Evolutionary conservation across 257 asterid genomes (phyloP).

Genomic region (Gentiana macrophylla): DNA sequence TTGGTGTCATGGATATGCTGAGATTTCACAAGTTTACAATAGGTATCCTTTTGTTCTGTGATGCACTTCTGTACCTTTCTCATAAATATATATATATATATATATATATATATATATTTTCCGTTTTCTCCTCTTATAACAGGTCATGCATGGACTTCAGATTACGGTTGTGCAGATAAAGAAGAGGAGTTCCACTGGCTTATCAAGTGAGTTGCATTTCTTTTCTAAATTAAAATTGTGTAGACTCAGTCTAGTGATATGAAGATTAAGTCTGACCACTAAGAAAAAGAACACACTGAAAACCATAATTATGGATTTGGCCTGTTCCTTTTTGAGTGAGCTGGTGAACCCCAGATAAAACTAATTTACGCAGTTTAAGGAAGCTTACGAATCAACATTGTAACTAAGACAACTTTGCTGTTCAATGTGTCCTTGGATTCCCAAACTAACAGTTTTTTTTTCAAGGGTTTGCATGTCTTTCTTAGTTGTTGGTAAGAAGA

Average conservation of each 20-base stretch:
- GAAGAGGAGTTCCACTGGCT: slow-evolving; percentile 91
- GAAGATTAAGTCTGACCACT: too few relatives aligned
- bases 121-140: slow-evolving; percentile 3
- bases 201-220: slow-evolving; percentile 49
- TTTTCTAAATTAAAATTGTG: background rate
- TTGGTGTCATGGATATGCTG: slow-evolving; percentile 99
- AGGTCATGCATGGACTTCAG: slow-evolving; percentile 99
- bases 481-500: too few relatives aligned
- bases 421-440: too few relatives aligned
- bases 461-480: too few relatives aligned
- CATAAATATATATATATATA: background rate
- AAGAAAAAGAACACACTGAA: too few relatives aligned
- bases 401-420: too few relatives aligned
- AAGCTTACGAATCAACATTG: too few relatives aligned
- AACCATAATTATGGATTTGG: too few relatives aligned
- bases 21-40: slow-evolving; percentile 96
- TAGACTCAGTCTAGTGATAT: background rate
- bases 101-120: background rate
- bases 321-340: too few relatives aligned
- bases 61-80: slow-evolving; percentile 2
- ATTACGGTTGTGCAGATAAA: slow-evolving; percentile 89
- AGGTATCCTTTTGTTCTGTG: slow-evolving; percentile 27
- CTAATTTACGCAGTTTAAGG: too few relatives aligned
- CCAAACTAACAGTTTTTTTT: too few relatives aligned
- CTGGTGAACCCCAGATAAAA: too few relatives aligned